Base-by-base conservation (phyloP, 352 stramenopile species). In the Phytophthora quininea region DNA sequence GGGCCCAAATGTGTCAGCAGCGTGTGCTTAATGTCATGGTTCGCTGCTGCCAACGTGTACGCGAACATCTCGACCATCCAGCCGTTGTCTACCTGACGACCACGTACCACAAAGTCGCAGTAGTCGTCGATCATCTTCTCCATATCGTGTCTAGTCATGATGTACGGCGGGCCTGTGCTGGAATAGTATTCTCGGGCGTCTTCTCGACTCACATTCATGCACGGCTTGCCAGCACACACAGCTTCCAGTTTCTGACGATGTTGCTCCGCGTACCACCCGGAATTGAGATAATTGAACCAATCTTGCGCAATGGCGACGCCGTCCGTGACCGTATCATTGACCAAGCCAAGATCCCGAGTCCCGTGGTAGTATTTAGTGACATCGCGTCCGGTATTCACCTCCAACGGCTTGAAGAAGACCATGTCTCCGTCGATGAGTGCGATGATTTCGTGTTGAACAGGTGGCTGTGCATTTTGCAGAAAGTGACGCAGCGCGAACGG, bases 11-110 rank as follows among this genome's bases (percentile, higher is more conserved):
- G 58, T 4, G 64, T 80, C 40, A 88, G 27, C 6, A 85, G 42
- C 32, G 77, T 89, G 69, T 88, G 79, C 53, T 84, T 81, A 54
- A 89, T 89, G 31, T 61, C 66, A 40, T 86, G 69, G 43, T 85
- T 84, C 46, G 64, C 80, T 2, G 75, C 78, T n/a, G 78, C 71
- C 38, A 85, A 37, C 3, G 71, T 66, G 56, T 83, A 89, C 19
- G 68, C 80, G 48, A 82, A 81, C 80, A 88, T 89, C 60, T 89
- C 80, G 32, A 77, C 69, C 78, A 86, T 89, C 74, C 78, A 89
- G 11, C 69, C 55, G 4, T 53, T 35, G 30, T 70, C 67, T 12
- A 83, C 42, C 46, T 81, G 67, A n/a, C 78, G 73, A 12, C 72
- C 77, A 1, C 43, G 49, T 6, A 89, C 67, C 1, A 86, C 73